Evolutionary conservation across 2,329 filamentous ascomycete genomes (phyloP).

Genomic region (Pleoardoris graminearum): DNA sequence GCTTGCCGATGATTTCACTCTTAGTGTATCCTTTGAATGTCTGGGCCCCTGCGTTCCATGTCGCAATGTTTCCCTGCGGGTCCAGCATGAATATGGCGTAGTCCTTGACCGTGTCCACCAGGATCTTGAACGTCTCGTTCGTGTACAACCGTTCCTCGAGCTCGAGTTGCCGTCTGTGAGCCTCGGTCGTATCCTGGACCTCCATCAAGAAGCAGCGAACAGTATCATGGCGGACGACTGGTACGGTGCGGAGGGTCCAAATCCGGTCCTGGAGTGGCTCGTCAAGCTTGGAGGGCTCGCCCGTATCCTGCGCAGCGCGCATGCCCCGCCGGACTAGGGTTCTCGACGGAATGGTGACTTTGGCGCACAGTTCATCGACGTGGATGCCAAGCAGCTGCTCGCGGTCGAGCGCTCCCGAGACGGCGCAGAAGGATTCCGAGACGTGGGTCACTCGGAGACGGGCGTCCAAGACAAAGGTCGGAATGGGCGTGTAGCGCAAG

Average conservation of each 20-base stretch:
- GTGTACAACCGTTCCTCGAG: slow-evolving; percentile 50
- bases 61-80: slow-evolving; percentile 57
- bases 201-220: slow-evolving; percentile 52
- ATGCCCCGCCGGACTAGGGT: slow-evolving; percentile 44
- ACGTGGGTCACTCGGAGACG: slow-evolving; percentile 59
- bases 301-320: slow-evolving; percentile 43
- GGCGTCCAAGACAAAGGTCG: slow-evolving; percentile 34
- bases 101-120: slow-evolving; percentile 64
- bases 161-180: slow-evolving; percentile 39
- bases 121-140: slow-evolving; percentile 62
- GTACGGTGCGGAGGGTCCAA: slow-evolving; percentile 48
- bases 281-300: slow-evolving; percentile 41
- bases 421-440: slow-evolving; percentile 49
- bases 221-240: slow-evolving; percentile 47
- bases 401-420: slow-evolving; percentile 38
- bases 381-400: slow-evolving; percentile 43
- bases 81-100: slow-evolving; percentile 67
- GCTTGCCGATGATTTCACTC: slow-evolving; percentile 60
- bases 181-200: slow-evolving; percentile 44
- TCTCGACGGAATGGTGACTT: slow-evolving; percentile 43
- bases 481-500: slow-evolving; percentile 48
- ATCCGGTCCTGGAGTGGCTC: slow-evolving; percentile 29
- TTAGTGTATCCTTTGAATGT: slow-evolving; percentile 60
- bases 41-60: slow-evolving; percentile 62
- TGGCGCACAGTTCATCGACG: slow-evolving; percentile 47